These are phyloP conservation scores for Periconia sp. DNA, from an alignment of 2,329 filamentous ascomycete species.

Conservation along the genomic window DNA sequence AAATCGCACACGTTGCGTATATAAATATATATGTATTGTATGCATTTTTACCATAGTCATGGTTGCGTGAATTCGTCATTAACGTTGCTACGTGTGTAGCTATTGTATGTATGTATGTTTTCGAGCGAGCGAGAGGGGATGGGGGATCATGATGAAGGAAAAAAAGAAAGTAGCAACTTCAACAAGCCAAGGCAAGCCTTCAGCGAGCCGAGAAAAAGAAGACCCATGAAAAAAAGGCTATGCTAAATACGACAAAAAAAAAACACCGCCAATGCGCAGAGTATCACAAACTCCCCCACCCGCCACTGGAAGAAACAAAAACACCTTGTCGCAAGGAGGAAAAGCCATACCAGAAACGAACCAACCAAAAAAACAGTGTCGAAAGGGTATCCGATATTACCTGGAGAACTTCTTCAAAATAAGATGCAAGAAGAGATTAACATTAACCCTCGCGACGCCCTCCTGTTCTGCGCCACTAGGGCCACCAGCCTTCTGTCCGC, in stretches of 20 bases:
- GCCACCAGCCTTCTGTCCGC: conserved; percentile 17
- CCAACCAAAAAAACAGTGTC: background rate
- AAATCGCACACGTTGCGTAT: no score
- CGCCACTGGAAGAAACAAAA: background rate
- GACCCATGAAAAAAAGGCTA: background rate
- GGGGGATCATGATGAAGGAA: no score
- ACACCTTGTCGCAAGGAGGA: background rate
- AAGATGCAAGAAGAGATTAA: conserved; percentile 94
- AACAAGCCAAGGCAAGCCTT: no score
- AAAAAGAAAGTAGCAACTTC: no score
- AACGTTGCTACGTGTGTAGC: no score
- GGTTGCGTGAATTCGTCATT: no score
- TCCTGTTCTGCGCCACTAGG: conserved; percentile 15
- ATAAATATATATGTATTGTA: no score
- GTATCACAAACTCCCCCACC: no score
- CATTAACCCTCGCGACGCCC: conserved; percentile 75
- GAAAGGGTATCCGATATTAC: background rate
- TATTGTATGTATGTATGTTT: no score
- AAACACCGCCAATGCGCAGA: background rate
- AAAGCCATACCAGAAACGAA: background rate
- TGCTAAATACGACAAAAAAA: background rate
- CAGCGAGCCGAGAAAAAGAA: background rate
- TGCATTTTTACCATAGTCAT: no score
- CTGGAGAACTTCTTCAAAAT: conserved; percentile 94
- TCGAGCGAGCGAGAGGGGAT: no score